Percentiles rank a stretch among this genome's conserved stretches.
phyloP scores from a whole-genome alignment of 78 protist genomes.

The Cavenderia fasciculata region DNA sequence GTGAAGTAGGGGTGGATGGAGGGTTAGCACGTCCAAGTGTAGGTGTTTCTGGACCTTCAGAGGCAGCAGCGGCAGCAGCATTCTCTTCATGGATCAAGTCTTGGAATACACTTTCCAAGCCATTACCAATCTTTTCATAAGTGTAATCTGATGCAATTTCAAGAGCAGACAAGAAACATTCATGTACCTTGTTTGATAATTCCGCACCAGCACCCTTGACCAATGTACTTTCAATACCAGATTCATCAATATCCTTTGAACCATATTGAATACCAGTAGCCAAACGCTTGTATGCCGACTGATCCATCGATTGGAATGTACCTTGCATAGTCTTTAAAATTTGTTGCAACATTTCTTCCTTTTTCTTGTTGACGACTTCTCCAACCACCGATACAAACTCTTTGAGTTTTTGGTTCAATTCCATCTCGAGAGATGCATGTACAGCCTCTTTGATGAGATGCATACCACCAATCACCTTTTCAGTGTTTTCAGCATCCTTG shows the following conservation, averaged over 20 bases:
- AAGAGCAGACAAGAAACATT: slow-evolving; percentile 63
- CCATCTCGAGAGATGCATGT: slow-evolving; percentile 68
- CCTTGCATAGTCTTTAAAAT: slow-evolving; percentile 52
- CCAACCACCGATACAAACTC: slow-evolving; percentile 55
- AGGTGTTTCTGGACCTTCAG: neutral
- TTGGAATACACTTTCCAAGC: slow-evolving; percentile 62
- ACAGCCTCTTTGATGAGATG: slow-evolving; percentile 69
- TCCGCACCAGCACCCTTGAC: slow-evolving; percentile 83
- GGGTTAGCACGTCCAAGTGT: neutral
- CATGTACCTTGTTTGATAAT: slow-evolving; percentile 48
- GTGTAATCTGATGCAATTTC: slow-evolving; percentile 78
- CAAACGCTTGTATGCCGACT: slow-evolving; percentile 42
- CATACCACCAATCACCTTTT: slow-evolving; percentile 69
- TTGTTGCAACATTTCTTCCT: slow-evolving; percentile 73
- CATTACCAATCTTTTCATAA: slow-evolving; percentile 72
- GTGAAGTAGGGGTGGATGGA: neutral
- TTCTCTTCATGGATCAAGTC: slow-evolving; percentile 50
- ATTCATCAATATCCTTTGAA: slow-evolving; percentile 76
- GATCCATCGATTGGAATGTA: slow-evolving; percentile 56
- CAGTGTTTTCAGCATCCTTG: slow-evolving; percentile 70
- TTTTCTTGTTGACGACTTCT: slow-evolving; percentile 47
- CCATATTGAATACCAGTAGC: slow-evolving; percentile 79
- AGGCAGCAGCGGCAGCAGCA: neutral
- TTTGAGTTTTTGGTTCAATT: slow-evolving; percentile 61
- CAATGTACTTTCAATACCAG: slow-evolving; percentile 30